Conservation (phyloP, 2,329 filamentous ascomycete species). For the Bimuria novae-zelandiae region DNA sequence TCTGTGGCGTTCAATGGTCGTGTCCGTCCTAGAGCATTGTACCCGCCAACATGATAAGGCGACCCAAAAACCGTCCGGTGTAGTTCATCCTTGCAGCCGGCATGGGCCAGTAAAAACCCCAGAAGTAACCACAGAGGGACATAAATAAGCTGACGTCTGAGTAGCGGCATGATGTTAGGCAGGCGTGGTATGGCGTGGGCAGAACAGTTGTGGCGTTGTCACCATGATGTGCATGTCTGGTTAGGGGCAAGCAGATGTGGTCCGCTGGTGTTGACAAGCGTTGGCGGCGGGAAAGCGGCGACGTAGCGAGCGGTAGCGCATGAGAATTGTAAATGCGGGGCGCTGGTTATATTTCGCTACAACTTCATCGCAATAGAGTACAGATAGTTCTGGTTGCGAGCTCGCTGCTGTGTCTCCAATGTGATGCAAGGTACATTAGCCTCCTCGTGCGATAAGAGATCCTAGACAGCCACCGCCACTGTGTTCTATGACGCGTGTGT, state of each 20-base stretch:
- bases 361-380: no score
- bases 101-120: neutral
- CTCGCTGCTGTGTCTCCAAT: no score
- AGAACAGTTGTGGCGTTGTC: neutral
- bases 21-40: neutral
- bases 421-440: no score
- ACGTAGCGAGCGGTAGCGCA: neutral
- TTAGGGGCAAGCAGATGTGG: neutral
- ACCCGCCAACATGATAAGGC: neutral
- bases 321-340: no score
- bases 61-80: neutral
- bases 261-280: neutral
- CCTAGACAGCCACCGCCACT: no score
- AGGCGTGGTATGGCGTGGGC: neutral
- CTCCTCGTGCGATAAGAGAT: no score
- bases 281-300: neutral
- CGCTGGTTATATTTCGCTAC: no score
- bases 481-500: no score
- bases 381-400: no score
- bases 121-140: neutral
- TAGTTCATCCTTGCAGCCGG: neutral
- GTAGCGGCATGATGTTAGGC: neutral
- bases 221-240: neutral
- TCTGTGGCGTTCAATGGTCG: neutral
- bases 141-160: slow-evolving; percentile 1